These are phyloP conservation scores for Chara braunii DNA, from an alignment of 139 green algal genomes.

Conservation along the genomic window DNA sequence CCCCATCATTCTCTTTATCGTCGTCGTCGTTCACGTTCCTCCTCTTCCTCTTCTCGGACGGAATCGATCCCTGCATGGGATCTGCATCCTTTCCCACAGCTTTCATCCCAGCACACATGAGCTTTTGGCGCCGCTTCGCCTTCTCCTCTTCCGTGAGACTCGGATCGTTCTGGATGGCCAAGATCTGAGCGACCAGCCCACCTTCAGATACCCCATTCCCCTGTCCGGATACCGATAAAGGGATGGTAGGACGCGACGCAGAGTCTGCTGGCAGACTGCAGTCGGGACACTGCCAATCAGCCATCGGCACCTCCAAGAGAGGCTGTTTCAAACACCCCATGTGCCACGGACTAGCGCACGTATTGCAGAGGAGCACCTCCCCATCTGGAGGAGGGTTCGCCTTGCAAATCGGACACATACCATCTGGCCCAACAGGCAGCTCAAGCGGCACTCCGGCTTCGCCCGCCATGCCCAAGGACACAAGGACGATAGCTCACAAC, in stretches of 20 bases:
- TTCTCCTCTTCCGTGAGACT: constrained; percentile 74
- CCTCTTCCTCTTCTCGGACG: not conserved
- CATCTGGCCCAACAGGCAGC: constrained; percentile 15
- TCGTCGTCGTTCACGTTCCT: constrained; percentile 1
- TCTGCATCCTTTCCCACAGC: not conserved
- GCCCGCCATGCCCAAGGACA: not conserved
- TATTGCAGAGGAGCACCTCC: constrained; percentile 12
- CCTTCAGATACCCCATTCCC: constrained; percentile 1
- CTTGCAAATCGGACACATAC: constrained; percentile 24
- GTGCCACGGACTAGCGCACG: constrained; percentile 28
- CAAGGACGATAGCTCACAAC: not conserved
- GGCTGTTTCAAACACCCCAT: constrained; percentile 14
- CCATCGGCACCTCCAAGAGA: not conserved
- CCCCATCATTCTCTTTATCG: not conserved
- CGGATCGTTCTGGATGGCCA: constrained; percentile 45
- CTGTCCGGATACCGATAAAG: not conserved
- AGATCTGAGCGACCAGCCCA: constrained; percentile 14
- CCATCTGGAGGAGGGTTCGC: constrained; percentile 7
- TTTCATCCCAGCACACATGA: constrained; percentile 52
- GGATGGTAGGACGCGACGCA: not conserved
- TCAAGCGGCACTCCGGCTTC: not conserved
- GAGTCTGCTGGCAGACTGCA: not conserved
- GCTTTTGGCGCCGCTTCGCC: constrained; percentile 58
- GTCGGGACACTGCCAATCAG: constrained; percentile 27
- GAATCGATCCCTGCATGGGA: not conserved